These are phyloP conservation scores for Aureobasidium sp. DNA, from an alignment of 2,329 filamentous ascomycete genomes.

Conservation along the genomic window DNA sequence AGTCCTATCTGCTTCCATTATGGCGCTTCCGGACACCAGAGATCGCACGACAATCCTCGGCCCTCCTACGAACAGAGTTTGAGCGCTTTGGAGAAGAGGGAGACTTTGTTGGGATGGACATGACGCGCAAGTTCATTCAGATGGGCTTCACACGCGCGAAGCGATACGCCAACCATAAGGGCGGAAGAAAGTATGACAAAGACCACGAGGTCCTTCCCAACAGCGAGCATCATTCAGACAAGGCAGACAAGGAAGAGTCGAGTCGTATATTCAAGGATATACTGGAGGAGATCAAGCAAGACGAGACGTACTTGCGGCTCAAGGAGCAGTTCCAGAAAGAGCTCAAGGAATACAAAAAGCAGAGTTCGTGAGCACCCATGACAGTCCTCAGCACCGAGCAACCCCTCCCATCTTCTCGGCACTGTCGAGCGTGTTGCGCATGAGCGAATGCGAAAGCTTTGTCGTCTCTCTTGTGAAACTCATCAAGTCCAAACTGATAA, in stretches of 20 bases:
- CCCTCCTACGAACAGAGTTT: conserved; percentile 46
- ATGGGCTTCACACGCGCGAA: conserved; percentile 59
- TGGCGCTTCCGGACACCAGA: conserved; percentile 53
- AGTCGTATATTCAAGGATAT: conserved; percentile 44
- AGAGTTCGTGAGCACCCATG: not conserved
- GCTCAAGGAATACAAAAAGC: conserved; percentile 29
- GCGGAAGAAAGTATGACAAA: conserved; percentile 34
- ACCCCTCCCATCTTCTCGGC: not conserved
- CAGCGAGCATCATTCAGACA: conserved; percentile 39
- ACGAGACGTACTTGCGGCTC: conserved; percentile 39
- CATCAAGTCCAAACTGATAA: not conserved
- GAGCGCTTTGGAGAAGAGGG: conserved; percentile 42
- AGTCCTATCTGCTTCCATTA: conserved; percentile 50
- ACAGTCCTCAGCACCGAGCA: not conserved
- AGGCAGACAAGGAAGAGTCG: conserved; percentile 44
- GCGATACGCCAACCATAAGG: conserved; percentile 51
- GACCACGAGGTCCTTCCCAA: conserved; percentile 30
- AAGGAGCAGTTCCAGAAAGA: conserved; percentile 44
- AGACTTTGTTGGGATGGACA: conserved; percentile 60
- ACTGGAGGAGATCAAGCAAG: conserved; percentile 42
- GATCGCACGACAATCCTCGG: conserved; percentile 46
- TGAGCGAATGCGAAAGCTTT: not conserved
- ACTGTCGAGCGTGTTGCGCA: not conserved
- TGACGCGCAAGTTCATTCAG: conserved; percentile 57
- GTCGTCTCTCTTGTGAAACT: not conserved